These are phyloP conservation scores for Saccharomycopsis fibuligera DNA, from an alignment of 805 yeast genomes.

Conservation along the genomic window DNA sequence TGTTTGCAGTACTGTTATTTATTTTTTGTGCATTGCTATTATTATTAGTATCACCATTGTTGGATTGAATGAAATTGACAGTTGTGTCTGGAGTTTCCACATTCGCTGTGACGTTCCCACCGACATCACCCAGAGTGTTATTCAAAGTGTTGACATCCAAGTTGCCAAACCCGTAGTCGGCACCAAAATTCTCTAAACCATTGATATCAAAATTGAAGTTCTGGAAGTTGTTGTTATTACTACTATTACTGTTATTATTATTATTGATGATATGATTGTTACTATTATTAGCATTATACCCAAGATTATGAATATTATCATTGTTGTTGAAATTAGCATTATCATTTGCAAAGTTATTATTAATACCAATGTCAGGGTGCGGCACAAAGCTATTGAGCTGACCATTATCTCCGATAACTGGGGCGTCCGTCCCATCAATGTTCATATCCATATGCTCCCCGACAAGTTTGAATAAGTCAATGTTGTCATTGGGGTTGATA, in stretches of 20 bases:
- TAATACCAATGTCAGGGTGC: no score
- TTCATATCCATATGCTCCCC: not conserved
- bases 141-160: not conserved
- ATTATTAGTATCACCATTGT: not conserved
- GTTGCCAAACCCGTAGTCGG: not conserved
- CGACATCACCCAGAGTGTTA: not conserved
- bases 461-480: not conserved
- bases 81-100: not conserved
- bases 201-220: not conserved
- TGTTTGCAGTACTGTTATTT: constrained; percentile 6
- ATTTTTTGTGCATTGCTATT: not conserved
- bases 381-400: no score
- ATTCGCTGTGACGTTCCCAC: no score
- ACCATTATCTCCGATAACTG: no score
- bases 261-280: not conserved
- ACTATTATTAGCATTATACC: not conserved
- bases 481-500: not conserved
- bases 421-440: no score
- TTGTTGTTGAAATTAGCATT: constrained; percentile 2
- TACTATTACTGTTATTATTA: not conserved
- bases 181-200: not conserved
- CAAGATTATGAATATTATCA: not conserved
- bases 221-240: not conserved
- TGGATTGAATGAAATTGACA: not conserved
- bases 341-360: no score